Percentiles rank a stretch among this genome's conserved stretches.
Evolutionary conservation across 1,139 yeast genomes (phyloP).

Genomic region (Pichia sp.): DNA sequence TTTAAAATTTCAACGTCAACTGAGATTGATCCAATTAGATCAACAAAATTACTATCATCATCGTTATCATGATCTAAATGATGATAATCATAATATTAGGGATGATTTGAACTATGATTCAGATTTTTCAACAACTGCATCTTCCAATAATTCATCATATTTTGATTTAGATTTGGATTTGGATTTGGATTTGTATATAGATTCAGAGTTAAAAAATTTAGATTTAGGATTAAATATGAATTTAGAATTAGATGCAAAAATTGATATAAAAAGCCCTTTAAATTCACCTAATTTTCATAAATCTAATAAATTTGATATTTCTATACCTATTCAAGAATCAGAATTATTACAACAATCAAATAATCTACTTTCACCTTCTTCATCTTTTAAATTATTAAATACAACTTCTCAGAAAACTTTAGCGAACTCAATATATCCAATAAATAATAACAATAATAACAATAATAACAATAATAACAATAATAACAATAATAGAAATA

Average conservation of each 20-base stretch:
- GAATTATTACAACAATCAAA: neutral
- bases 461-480: no score
- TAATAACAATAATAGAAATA: no score
- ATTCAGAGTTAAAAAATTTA: neutral
- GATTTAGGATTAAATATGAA: no score
- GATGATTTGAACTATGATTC: neutral
- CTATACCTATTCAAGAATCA: conserved; percentile 2
- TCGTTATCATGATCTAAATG: conserved; percentile 3
- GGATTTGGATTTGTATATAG: conserved; percentile 1
- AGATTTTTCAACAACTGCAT: neutral
- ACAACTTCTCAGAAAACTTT: neutral
- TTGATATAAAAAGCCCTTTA: no score
- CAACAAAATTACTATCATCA: conserved; percentile 4
- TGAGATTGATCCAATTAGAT: conserved; percentile 7
- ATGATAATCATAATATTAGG: no score
- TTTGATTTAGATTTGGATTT: neutral
- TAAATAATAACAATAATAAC: no score
- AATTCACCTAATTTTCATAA: neutral
- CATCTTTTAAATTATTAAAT: conserved; percentile 9
- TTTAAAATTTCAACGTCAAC: conserved; percentile 10
- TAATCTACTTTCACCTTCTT: conserved; percentile 6
- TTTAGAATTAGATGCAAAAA: no score
- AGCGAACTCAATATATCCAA: no score
- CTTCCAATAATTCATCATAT: neutral
- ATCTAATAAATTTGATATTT: neutral